Conservation (phyloP, 2,329 filamentous ascomycete genomes). For the Drechmeria coniospora region DNA sequence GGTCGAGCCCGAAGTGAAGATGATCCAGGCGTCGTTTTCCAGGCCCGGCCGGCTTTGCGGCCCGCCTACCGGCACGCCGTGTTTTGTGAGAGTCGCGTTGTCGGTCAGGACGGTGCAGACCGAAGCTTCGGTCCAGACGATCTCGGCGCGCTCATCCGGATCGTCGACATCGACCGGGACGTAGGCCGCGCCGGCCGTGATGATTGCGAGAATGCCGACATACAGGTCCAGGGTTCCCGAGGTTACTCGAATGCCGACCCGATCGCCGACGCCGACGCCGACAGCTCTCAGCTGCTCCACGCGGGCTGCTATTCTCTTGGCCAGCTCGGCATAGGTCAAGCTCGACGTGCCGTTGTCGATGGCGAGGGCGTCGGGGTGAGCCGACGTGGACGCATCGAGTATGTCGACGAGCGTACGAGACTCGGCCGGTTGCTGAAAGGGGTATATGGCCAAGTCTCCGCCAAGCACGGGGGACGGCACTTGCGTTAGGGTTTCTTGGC, state of each 20-base stretch:
- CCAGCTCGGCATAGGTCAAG: too few relatives aligned
- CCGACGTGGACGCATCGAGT: conserved; percentile 3
- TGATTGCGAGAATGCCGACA: conserved; percentile 7
- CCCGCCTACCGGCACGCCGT: conserved; percentile 1
- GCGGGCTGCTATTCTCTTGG: conserved; percentile 2
- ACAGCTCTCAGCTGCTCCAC: conserved; percentile 3
- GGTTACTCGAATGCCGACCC: conserved; percentile 7
- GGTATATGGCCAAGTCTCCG: conserved; percentile 6
- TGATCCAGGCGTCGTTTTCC: conserved; percentile 10
- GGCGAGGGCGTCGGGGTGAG: conserved; percentile 4
- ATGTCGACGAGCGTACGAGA: conserved; percentile 9
- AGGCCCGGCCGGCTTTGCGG: conserved; percentile 1
- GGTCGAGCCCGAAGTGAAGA: conserved; percentile 10
- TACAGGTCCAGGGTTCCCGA: conserved; percentile 8
- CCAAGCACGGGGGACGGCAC: too few relatives aligned
- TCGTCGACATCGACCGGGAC: conserved; percentile 10
- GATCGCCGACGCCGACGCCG: conserved; percentile 7
- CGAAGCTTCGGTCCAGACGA: conserved; percentile 8
- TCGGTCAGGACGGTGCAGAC: conserved; percentile 8
- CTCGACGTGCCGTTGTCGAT: conserved; percentile 8
- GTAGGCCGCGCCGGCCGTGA: conserved; percentile 8
- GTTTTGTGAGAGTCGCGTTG: conserved; percentile 4
- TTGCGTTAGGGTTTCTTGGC: too few relatives aligned
- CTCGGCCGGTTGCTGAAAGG: conserved; percentile 1
- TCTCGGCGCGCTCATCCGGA: conserved; percentile 8